Percentiles rank a stretch among this genome's conserved stretches.
Conservation (phyloP, 805 yeast species). For the Wickerhamomyces ciferrii region DNA sequence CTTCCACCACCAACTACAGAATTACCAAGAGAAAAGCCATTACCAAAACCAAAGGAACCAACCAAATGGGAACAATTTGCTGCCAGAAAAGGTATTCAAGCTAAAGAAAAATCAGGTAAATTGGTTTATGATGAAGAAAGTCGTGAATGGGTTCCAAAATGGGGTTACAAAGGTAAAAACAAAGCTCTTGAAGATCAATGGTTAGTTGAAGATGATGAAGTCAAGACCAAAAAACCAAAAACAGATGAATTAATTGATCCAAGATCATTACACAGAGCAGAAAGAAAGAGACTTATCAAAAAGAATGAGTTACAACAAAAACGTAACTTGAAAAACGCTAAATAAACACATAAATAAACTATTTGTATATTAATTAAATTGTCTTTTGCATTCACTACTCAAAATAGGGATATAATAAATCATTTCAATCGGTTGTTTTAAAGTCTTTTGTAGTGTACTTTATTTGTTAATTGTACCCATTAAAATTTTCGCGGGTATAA, state of each 20-base stretch:
- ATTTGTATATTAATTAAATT: neutral
- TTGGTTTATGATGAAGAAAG: slow-evolving; percentile 83
- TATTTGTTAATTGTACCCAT: no score
- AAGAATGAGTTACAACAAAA: slow-evolving; percentile 83
- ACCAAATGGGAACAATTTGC: slow-evolving; percentile 98
- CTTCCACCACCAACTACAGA: slow-evolving; percentile 80
- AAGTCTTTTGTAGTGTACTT: no score
- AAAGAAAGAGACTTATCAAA: slow-evolving; percentile 79
- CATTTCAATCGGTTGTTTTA: neutral
- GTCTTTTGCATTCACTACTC: neutral
- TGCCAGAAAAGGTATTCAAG: slow-evolving; percentile 86
- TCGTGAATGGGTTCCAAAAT: slow-evolving; percentile 95
- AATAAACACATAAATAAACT: neutral
- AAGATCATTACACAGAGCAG: slow-evolving; percentile 72
- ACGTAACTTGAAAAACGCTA: slow-evolving; percentile 53
- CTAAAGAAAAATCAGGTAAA: slow-evolving; percentile 87
- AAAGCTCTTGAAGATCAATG: slow-evolving; percentile 86
- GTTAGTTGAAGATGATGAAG: slow-evolving; percentile 88
- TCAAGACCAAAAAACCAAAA: slow-evolving; percentile 45
- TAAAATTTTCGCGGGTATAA: neutral
- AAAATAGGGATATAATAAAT: neutral
- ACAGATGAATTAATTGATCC: slow-evolving; percentile 78
- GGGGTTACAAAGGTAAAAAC: slow-evolving; percentile 97
- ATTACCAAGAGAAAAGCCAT: slow-evolving; percentile 90
- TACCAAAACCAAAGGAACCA: slow-evolving; percentile 88